Evolutionary conservation across 2,329 filamentous ascomycete genomes (phyloP).

Genomic region (Aspergillus sclerotialis): DNA sequence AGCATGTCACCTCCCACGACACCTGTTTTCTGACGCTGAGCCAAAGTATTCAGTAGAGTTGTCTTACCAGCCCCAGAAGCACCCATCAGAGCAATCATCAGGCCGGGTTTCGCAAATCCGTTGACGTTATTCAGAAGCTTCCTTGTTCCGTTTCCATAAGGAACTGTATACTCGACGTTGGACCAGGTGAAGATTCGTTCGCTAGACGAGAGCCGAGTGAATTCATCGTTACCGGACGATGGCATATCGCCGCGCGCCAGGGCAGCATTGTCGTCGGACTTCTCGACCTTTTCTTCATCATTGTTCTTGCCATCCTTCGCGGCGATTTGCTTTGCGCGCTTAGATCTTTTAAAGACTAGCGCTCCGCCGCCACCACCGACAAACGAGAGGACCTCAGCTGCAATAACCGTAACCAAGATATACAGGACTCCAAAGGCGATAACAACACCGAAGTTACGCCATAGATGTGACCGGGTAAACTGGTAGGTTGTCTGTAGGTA

Average conservation of each 20-base stretch:
- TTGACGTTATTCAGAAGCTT: conserved; percentile 62
- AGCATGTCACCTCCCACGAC: conserved; percentile 62
- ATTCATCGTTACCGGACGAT: conserved; percentile 24
- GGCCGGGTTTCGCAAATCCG: conserved; percentile 72
- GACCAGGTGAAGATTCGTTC: conserved; percentile 65
- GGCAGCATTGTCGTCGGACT: conserved; percentile 18
- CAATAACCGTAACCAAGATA: conserved; percentile 62
- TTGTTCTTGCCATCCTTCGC: conserved; percentile 35
- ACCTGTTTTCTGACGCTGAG: conserved; percentile 63
- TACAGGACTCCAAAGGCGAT: conserved; percentile 71
- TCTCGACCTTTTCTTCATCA: conserved; percentile 54
- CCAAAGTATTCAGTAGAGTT: conserved; percentile 69
- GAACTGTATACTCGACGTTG: conserved; percentile 65
- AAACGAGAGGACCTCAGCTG: conserved; percentile 63
- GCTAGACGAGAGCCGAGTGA: conserved; percentile 45
- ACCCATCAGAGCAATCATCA: conserved; percentile 75
- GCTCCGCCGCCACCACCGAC: conserved; percentile 58
- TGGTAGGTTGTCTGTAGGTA: conserved; percentile 52
- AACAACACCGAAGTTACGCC: conserved; percentile 71
- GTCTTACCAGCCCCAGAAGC: conserved; percentile 79
- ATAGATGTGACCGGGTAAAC: conserved; percentile 53
- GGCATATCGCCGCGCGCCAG: conserved; percentile 20
- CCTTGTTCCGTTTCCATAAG: conserved; percentile 55
- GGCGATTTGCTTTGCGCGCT: conserved; percentile 49
- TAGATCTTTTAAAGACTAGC: conserved; percentile 64